Evolutionary conservation across 805 yeast genomes (phyloP), one percentile per base, ranked within the genome.

Genomic region (Candida xiaguanensis): DNA sequence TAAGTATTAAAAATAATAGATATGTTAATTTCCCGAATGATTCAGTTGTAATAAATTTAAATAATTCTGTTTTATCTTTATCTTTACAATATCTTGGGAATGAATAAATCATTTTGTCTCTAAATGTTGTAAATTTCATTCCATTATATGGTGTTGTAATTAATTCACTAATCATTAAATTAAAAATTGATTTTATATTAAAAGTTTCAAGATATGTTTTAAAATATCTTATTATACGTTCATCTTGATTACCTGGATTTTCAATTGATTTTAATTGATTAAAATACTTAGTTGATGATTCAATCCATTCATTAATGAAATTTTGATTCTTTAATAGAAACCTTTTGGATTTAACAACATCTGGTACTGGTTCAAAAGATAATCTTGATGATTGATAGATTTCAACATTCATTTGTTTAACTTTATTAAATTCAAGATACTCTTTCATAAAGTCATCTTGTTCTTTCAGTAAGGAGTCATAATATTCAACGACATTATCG

Each of bases 341-440:
- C 11, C 24, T 34, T 13, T 11, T 13, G 17, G 17, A 5, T 14
- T 28, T 13, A 8, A 13, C 18, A 11, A 8, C 9, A 5, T 13
- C 18, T 4, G 18, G 17, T 7, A 15, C 19, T 23, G 36, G 36
- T 23, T 34, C 30, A 19, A 24, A 6, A 12, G 36, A 17, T 13
- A 34, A 16, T 17, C 36, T 24, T 15, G 36, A 34, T 5, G 50
- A 25, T 52, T 26, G 33, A 19, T 36, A 42, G 1, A 43, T 39
- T 40, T 67, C 73, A 2, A 66, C 45, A 13, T 50, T 40, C n/a
- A 51, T 40, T 39, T 67, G 68, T 38, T 57, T 59, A 11, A 31
- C 16, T 20, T 34, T 38, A 43, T 57, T 57, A 47, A 51, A 58
- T 3, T 34, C 36, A 12, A 46, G 41, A 41, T 65, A 65, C 7